These are phyloP conservation scores for Kluyveromyces wickerhamii DNA, from an alignment of 805 yeast genomes.

Conservation along the genomic window DNA sequence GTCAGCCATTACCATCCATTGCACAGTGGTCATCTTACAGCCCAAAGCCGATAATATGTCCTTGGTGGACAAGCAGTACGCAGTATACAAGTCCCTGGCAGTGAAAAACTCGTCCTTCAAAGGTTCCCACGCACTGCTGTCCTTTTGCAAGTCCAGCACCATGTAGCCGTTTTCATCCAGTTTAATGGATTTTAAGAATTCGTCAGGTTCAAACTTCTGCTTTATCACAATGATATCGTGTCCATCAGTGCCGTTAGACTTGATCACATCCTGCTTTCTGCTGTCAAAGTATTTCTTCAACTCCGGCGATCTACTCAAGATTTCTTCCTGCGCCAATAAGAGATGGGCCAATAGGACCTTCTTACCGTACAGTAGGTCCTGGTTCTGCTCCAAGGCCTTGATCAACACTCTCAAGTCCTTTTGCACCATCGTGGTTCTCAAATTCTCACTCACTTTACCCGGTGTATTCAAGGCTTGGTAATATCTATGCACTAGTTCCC, in stretches of 20 bases:
- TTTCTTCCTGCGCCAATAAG: constrained; percentile 58
- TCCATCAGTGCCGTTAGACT: constrained; percentile 13
- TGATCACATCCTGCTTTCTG: constrained; percentile 23
- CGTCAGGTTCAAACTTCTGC: constrained; percentile 22
- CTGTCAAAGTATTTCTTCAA: constrained; percentile 27
- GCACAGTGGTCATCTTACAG: constrained; percentile 54
- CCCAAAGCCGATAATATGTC: constrained; percentile 54
- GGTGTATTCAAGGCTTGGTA: constrained; percentile 43
- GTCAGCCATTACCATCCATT: constrained; percentile 68
- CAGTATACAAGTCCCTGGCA: constrained; percentile 68
- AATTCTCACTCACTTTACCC: constrained; percentile 24
- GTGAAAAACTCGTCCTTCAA: constrained; percentile 73
- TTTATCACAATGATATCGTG: constrained; percentile 6
- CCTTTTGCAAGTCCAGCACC: constrained; percentile 28
- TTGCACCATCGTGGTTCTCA: constrained; percentile 54
- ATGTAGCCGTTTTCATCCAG: constrained; percentile 26
- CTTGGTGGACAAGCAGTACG: constrained; percentile 61
- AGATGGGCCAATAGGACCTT: constrained; percentile 56
- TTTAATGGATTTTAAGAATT: constrained; percentile 22
- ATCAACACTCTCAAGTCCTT: constrained; percentile 63
- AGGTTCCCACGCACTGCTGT: constrained; percentile 57
- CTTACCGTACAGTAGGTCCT: constrained; percentile 42
- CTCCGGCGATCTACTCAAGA: constrained; percentile 37
- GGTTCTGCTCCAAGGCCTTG: constrained; percentile 54
- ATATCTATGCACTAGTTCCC: constrained; percentile 55